Conservation (phyloP, 805 yeast species). For the Ogataea angusta region DNA sequence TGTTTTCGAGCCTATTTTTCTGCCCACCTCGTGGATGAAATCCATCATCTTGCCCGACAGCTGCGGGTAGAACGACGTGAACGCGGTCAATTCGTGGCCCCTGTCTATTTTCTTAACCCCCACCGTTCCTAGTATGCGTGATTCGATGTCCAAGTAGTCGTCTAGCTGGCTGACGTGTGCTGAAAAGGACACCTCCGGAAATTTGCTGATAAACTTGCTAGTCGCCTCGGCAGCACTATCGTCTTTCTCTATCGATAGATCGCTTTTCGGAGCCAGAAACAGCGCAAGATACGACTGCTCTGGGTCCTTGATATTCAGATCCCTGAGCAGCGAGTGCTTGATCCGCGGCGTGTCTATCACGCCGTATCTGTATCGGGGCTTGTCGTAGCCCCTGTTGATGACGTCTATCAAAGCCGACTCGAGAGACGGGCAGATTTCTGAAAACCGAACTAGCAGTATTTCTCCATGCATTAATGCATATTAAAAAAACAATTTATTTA, state of each 20-base stretch:
- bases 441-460: conserved; percentile 1
- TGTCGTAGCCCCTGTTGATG: conserved; percentile 51
- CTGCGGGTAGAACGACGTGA: conserved; percentile 48
- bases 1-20: conserved; percentile 13
- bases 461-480: conserved; percentile 3
- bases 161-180: conserved; percentile 1
- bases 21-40: conserved; percentile 16
- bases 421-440: conserved; percentile 2
- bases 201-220: conserved; percentile 16
- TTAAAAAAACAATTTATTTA: not conserved
- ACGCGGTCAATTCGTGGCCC: conserved; percentile 46
- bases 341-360: conserved; percentile 43
- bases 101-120: conserved; percentile 30
- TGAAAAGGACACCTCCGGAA: conserved; percentile 9
- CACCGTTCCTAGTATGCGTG: conserved; percentile 37
- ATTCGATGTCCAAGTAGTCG: conserved; percentile 18
- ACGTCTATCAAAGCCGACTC: conserved; percentile 28
- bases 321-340: conserved; percentile 26
- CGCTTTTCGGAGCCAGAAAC: conserved; percentile 25
- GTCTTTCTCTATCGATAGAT: conserved; percentile 9
- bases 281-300: conserved; percentile 24
- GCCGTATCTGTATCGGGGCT: conserved; percentile 42
- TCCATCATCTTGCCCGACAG: conserved; percentile 26
- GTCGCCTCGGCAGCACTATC: conserved; percentile 18
- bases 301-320: conserved; percentile 26